These are phyloP conservation scores for Podospora fimiseda DNA, from an alignment of 495 filamentous ascomycete genomes.

Conservation along the genomic window DNA sequence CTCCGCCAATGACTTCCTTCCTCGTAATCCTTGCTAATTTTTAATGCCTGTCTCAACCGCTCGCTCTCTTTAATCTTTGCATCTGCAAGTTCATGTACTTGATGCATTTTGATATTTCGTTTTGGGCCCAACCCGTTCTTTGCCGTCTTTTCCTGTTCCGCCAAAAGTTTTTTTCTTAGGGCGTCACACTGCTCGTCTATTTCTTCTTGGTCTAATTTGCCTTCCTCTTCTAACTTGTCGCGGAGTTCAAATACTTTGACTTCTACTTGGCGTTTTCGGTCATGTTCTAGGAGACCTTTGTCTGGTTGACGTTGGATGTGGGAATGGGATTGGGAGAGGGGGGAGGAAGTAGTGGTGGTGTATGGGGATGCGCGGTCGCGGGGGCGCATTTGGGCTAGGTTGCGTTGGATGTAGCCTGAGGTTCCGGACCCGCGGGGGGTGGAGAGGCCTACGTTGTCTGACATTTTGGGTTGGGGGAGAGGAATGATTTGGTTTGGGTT, in stretches of 20 bases:
- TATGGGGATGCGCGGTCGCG: slow-evolving; percentile 62
- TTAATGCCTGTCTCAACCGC: slow-evolving; percentile 77
- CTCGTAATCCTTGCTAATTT: slow-evolving; percentile 81
- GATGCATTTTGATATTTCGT: slow-evolving; percentile 72
- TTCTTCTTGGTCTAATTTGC: slow-evolving; percentile 73
- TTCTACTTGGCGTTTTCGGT: slow-evolving; percentile 80
- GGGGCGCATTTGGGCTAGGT: slow-evolving; percentile 77
- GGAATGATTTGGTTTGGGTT: slow-evolving; percentile 5
- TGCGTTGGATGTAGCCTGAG: slow-evolving; percentile 94
- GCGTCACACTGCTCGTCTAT: slow-evolving; percentile 62
- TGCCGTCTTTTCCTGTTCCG: slow-evolving; percentile 35
- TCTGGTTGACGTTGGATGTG: slow-evolving; percentile 81
- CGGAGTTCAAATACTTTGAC: slow-evolving; percentile 86
- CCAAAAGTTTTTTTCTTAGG: slow-evolving; percentile 57
- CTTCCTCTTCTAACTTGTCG: slow-evolving; percentile 85
- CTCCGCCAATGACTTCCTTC: slow-evolving; percentile 71
- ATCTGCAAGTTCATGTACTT: slow-evolving; percentile 92
- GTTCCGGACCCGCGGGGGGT: slow-evolving; percentile 94
- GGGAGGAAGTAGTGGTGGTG: slow-evolving; percentile 13
- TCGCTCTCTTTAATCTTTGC: slow-evolving; percentile 97
- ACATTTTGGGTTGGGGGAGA: no score
- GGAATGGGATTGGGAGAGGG: not conserved
- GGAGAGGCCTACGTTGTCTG: slow-evolving; percentile 93
- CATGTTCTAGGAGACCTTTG: slow-evolving; percentile 87
- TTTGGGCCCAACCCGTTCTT: slow-evolving; percentile 30